Conservation (phyloP, 2,329 filamentous ascomycete species). For the Neodidymelliopsis sp. region DNA sequence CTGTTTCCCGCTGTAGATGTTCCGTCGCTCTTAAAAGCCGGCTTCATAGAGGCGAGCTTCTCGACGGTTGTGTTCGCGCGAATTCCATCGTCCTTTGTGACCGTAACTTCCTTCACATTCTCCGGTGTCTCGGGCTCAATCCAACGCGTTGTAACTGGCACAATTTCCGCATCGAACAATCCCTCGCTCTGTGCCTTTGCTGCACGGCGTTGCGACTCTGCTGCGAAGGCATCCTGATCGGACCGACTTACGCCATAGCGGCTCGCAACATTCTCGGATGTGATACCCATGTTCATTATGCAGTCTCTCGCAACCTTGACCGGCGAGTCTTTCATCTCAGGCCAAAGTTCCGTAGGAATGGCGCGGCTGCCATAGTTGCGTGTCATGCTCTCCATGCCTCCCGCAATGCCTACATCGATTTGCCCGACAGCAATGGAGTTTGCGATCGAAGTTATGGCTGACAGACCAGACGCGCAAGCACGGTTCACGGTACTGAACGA, state of each 20-base stretch:
- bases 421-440: conserved; percentile 77
- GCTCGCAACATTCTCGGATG: conserved; percentile 84
- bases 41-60: conserved; percentile 80
- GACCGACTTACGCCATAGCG: conserved; percentile 75
- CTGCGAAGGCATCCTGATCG: conserved; percentile 86
- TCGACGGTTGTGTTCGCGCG: conserved; percentile 71
- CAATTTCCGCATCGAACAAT: conserved; percentile 78
- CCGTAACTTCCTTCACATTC: conserved; percentile 66
- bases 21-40: conserved; percentile 79
- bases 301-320: conserved; percentile 80
- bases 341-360: conserved; percentile 85
- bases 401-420: conserved; percentile 78
- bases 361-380: conserved; percentile 84
- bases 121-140: conserved; percentile 65
- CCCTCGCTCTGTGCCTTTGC: conserved; percentile 73
- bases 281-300: conserved; percentile 93
- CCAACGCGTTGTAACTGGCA: conserved; percentile 76
- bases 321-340: conserved; percentile 69
- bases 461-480: conserved; percentile 80
- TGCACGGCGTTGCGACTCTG: conserved; percentile 76
- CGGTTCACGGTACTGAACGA: conserved; percentile 88
- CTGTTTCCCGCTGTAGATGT: conserved; percentile 85
- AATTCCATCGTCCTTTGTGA: conserved; percentile 84
- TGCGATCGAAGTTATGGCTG: conserved; percentile 77
- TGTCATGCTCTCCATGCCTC: conserved; percentile 97